phyloP scores from a whole-genome alignment of 805 yeast genomes.

The Lachancea thermotolerans region DNA sequence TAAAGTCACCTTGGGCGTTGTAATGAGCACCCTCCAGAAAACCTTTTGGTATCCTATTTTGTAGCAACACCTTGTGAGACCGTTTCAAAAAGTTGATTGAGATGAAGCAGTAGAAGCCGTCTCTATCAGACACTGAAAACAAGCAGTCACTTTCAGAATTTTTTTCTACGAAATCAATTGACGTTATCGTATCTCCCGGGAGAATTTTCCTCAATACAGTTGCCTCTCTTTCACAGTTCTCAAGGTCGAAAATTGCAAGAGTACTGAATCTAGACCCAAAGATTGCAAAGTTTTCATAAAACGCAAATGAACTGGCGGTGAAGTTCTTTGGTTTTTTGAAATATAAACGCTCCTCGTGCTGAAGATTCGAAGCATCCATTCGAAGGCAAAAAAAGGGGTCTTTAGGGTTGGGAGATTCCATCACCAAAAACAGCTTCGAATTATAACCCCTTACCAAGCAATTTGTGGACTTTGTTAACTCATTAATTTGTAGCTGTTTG shows the following conservation, averaged over 20 bases:
- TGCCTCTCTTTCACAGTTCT: constrained; percentile 17
- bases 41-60: constrained; percentile 66
- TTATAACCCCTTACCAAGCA: constrained; percentile 32
- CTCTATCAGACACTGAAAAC: constrained; percentile 52
- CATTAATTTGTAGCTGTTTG: constrained; percentile 20
- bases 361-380: constrained; percentile 29
- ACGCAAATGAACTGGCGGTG: constrained; percentile 50
- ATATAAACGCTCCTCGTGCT: constrained; percentile 15
- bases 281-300: constrained; percentile 40
- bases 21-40: constrained; percentile 69
- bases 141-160: constrained; percentile 13
- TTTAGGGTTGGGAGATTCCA: constrained; percentile 64
- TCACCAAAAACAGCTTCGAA: constrained; percentile 34
- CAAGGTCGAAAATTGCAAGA: constrained; percentile 46
- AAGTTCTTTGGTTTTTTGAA: constrained; percentile 43
- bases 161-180: constrained; percentile 37
- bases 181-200: constrained; percentile 64
- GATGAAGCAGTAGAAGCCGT: constrained; percentile 52
- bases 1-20: constrained; percentile 38
- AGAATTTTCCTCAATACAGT: constrained; percentile 40
- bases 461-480: constrained; percentile 44
- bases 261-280: constrained; percentile 72
- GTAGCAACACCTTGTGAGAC: constrained; percentile 35
- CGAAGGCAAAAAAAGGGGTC: constrained; percentile 44
- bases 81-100: constrained; percentile 21